Evolutionary conservation across 257 asterid species (phyloP), one percentile per base, ranked within the genome.

Genomic region (Nicotiana sylvestris): DNA sequence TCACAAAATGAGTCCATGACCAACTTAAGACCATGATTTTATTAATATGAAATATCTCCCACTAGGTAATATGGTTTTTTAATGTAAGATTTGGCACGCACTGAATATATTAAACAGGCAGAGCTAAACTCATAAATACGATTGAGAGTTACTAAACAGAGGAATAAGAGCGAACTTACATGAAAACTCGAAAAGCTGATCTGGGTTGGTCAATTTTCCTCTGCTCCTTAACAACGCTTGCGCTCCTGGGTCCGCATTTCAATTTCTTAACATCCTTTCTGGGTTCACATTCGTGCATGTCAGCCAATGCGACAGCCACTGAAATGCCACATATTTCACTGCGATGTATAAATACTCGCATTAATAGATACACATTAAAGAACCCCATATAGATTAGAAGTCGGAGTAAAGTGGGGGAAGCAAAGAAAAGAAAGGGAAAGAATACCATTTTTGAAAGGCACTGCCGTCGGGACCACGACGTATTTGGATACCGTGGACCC

Each of bases 391-490:
- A 0, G 0, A 65, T 25, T 17, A 66, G 30, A 21, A 10, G 21
- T 10, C 30, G 61, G 21, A 46, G 15, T 51, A 51, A 58, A 39
- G 21, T 12, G 46, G 1, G 9, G 27, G 3, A 6, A 43, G 3
- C 17, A 64, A 79, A 29, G 57, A 49, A 65, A 57, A 39, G 2
- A 17, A 21, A 37, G 7, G 13, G 17, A 10, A 6, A 72, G 35
- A 35, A 16, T 66, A 93, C 97, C 97, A 91, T 82, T 82, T 89
- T 30, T 83, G 85, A 83, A 92, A 93, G 25, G 97, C 95, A 85
- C 94, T 92, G 85, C 97, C 94, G 56, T 92, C 89, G 6, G 97
- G 92, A 56, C 88, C 95, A 77, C 95, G 94, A 60, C 70, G 90
- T 80, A 89, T 43, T 13, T 68, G 89, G 39, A 90, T 25, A 3